Evolutionary conservation across 106 monocot genomes (phyloP), one percentile per base, ranked within the genome.

Genomic region (Dioscorea alata): DNA sequence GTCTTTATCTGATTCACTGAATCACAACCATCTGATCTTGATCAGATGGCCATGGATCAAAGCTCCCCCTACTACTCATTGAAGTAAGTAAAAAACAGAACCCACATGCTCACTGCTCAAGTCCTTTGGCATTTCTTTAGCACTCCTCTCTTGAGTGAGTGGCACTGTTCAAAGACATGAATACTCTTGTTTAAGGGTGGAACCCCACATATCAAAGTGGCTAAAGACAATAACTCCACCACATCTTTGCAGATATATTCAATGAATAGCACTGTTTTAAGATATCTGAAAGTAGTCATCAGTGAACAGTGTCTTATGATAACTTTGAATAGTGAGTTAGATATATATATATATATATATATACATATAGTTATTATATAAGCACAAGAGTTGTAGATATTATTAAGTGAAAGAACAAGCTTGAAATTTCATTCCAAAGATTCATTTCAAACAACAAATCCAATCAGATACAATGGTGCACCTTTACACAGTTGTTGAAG

Each of bases 401-500:
- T 4, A 48, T 35, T 13, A 66, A 22, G 13, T 23, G 50, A 23
- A 66, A 54, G 23, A 66, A 21, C 8, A 63, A 63, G 31, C 63
- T 16, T 32, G 18, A 54, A 42, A 60, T 33, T 33, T 34, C 31
- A 17, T 63, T 63, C 63, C 63, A 2, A 33, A 63, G 63, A 50
- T 23, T 66, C 50, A 50, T 51, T 10, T 66, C 50, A 50, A 66
- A 23, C 49, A 66, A 23, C 49, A 20, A 66, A 66, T 65, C 23
- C 66, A 66, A 20, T 66, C 53, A 68, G 54, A 56, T 68, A 31
- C 52, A 68, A 54, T 33, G 17, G 54, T 14, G 51, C 68, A 12
- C 22, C 28, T 68, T 68, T 66, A 66, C 66, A 68, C 22, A 24
- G 28, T 68, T 67, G 28, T 68, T 67, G 19, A 12, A 67, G 66